These are phyloP conservation scores for Solanum neorickii DNA, from an alignment of 257 asterid species.

Conservation along the genomic window DNA sequence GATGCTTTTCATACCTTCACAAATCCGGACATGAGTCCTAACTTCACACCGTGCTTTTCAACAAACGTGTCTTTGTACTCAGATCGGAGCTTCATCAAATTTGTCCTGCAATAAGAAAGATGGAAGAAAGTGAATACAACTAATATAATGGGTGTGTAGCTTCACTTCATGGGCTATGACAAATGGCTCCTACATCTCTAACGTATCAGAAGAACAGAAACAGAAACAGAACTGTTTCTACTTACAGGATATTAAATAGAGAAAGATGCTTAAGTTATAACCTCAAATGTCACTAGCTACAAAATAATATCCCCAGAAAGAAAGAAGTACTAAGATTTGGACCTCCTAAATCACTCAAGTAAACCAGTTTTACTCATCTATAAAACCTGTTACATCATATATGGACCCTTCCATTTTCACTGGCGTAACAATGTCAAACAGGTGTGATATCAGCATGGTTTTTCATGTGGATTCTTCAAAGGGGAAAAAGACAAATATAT, in stretches of 20 bases:
- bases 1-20: constrained; percentile 48
- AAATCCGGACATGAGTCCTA: constrained; percentile 95
- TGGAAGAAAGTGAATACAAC: background rate
- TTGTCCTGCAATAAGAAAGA: constrained; percentile 55
- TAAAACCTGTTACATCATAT: background rate
- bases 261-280: background rate
- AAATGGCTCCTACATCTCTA: background rate
- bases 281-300: background rate
- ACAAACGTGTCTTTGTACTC: constrained; percentile 89
- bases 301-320: background rate
- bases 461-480: background rate
- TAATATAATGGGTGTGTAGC: background rate
- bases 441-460: background rate
- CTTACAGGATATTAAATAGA: background rate
- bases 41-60: constrained; percentile 97
- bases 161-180: background rate
- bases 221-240: background rate
- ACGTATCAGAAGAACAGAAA: background rate
- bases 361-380: background rate
- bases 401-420: background rate
- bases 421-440: background rate
- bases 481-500: no score
- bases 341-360: background rate
- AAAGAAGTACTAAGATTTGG: background rate
- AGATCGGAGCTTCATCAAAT: constrained; percentile 94